Conservation (phyloP, 768 basidiomycete genomes). For the Russula virescens region DNA sequence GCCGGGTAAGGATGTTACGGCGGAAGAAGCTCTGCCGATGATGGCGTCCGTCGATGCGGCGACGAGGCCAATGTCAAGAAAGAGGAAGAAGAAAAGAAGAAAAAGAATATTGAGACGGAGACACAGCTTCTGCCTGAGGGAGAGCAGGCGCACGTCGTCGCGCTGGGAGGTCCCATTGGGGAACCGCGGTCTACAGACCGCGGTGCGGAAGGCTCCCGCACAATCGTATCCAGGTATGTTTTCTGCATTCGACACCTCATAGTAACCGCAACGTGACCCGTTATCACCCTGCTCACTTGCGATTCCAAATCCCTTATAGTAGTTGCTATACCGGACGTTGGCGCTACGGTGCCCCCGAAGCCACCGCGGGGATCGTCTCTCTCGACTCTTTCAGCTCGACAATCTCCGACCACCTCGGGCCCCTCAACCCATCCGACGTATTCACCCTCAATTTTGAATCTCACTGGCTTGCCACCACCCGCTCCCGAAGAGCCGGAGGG, state of each 20-base stretch:
- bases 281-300: neutral
- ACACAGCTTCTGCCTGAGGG: neutral
- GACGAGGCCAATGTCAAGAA: conserved; percentile 11
- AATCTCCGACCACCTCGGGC: too few relatives aligned
- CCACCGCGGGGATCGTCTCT: neutral
- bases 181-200: neutral
- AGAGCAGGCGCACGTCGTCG: conserved; percentile 5
- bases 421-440: neutral
- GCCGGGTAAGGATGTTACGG: neutral
- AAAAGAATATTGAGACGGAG: too few relatives aligned
- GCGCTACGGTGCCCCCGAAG: neutral
- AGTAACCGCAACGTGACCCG: neutral
- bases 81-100: conserved; percentile 28
- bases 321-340: neutral
- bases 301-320: neutral
- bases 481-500: neutral
- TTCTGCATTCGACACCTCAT: neutral
- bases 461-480: conserved; percentile 12
- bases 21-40: neutral
- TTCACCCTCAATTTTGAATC: conserved; percentile 14
- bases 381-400: too few relatives aligned
- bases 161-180: conserved; percentile 21
- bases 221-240: conserved; percentile 2
- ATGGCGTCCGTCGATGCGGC: neutral
- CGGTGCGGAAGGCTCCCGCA: too few relatives aligned